These are phyloP conservation scores for Polyporus tsugae DNA, from an alignment of 1,284 basidiomycete species.

Conservation along the genomic window DNA sequence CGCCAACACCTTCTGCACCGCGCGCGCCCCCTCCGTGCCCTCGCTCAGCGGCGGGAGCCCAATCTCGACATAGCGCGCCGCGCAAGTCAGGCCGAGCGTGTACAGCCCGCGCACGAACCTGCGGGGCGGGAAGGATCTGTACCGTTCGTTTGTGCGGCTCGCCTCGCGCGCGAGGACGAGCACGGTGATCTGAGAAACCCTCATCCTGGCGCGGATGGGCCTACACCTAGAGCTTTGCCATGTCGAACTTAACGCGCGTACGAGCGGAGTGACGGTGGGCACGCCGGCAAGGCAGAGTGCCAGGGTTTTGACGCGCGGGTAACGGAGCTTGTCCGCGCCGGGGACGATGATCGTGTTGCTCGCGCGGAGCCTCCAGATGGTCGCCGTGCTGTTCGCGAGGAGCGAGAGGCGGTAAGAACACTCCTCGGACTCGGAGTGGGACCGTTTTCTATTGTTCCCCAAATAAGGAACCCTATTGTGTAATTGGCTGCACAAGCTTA, in stretches of 20 bases:
- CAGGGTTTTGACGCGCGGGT: conserved; percentile 25
- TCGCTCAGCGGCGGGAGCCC: conserved; percentile 21
- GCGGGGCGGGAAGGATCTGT: conserved; percentile 29
- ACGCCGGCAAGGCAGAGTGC: conserved; percentile 26
- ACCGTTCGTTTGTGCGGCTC: conserved; percentile 24
- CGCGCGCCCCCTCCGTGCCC: conserved; percentile 19
- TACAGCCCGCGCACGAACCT: conserved; percentile 29
- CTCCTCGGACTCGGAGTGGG: too few species aligned
- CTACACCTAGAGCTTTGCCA: too few species aligned
- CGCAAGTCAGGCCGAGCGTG: conserved; percentile 24
- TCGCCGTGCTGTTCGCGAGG: conserved; percentile 22
- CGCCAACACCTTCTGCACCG: conserved; percentile 17
- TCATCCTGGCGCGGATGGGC: too few species aligned
- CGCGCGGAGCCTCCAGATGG: conserved; percentile 22
- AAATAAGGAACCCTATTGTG: too few species aligned
- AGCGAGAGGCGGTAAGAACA: too few species aligned
- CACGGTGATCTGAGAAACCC: neutral
- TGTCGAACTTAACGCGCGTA: conserved; percentile 6
- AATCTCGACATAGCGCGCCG: conserved; percentile 20
- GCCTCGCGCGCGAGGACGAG: conserved; percentile 26
- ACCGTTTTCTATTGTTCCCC: too few species aligned
- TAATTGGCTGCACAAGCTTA: too few species aligned
- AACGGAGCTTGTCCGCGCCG: conserved; percentile 27
- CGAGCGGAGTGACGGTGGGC: conserved; percentile 24
- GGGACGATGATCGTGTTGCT: conserved; percentile 24